A percentile compares a stretch with the other conserved stretches of the same genome.
phyloP scores from a whole-genome alignment of 768 basidiomycete species.

The Rhodotorula babjevae region DNA sequence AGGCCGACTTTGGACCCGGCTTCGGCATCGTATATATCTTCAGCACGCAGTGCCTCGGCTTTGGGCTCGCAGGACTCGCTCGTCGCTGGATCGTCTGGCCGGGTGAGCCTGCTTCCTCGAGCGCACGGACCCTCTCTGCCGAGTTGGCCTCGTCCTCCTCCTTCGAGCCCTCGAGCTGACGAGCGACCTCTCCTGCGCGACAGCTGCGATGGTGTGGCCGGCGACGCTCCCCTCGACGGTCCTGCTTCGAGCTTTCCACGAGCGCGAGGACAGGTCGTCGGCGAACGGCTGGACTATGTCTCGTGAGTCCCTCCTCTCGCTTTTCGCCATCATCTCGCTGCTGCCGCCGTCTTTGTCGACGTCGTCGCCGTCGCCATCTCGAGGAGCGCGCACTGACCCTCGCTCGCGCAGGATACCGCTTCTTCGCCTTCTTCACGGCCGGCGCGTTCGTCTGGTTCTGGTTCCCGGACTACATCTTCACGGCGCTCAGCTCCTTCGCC shows the following conservation, averaged over 20 bases:
- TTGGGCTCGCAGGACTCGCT: constrained; percentile 84
- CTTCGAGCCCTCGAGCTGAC: too few relatives aligned
- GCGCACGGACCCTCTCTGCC: too few relatives aligned
- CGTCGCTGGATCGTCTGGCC: constrained; percentile 92
- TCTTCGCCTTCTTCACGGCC: constrained; percentile 64
- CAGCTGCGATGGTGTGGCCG: constrained; percentile 95
- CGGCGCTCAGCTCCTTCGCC: constrained; percentile 77
- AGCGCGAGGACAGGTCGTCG: constrained; percentile 73
- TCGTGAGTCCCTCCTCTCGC: background rate
- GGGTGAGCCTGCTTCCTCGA: too few relatives aligned
- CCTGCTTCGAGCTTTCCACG: constrained; percentile 90
- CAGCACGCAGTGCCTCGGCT: constrained; percentile 87
- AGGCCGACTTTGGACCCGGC: constrained; percentile 62
- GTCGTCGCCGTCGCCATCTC: too few relatives aligned
- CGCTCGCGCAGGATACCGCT: constrained; percentile 58
- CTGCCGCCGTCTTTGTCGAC: too few relatives aligned
- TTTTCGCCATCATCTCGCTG: too few relatives aligned
- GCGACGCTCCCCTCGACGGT: constrained; percentile 89
- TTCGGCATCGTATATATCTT: constrained; percentile 75
- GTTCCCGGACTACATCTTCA: constrained; percentile 87
- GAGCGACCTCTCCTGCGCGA: too few relatives aligned
- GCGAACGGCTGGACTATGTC: constrained; percentile 44
- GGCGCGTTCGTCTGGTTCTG: constrained; percentile 80
- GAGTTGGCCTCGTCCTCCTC: too few relatives aligned
- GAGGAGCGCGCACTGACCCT: too few relatives aligned